These are phyloP conservation scores for Lasiodiplodia hormozganensis DNA, from an alignment of 2,329 filamentous ascomycete species.

Conservation along the genomic window DNA sequence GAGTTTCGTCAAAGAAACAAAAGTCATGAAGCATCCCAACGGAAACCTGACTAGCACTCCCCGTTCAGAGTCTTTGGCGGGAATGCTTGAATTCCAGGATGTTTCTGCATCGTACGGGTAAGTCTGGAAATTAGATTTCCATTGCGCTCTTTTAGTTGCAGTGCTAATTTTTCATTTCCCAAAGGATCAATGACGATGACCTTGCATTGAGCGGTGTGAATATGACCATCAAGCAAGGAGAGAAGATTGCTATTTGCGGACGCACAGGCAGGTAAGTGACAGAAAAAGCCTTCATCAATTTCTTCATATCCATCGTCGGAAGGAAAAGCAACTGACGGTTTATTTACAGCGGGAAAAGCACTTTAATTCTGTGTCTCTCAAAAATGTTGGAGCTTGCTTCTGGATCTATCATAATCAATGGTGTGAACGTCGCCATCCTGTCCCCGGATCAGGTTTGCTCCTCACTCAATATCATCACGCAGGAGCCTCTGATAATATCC, in stretches of 20 bases:
- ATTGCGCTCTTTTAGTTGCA: too few species aligned
- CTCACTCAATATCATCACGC: conserved; percentile 56
- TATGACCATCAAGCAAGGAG: conserved; percentile 55
- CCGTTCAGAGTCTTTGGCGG: conserved; percentile 37
- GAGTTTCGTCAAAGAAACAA: conserved; percentile 46
- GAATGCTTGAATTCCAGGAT: conserved; percentile 51
- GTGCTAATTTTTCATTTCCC: too few species aligned
- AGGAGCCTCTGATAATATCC: conserved; percentile 60
- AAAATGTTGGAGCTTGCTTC: conserved; percentile 55
- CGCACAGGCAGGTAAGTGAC: conserved; percentile 56
- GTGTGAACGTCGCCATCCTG: conserved; percentile 53
- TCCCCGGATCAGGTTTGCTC: conserved; percentile 55
- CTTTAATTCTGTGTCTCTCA: conserved; percentile 56
- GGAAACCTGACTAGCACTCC: conserved; percentile 51
- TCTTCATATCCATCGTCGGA: not conserved
- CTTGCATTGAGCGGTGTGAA: conserved; percentile 53
- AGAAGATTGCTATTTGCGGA: conserved; percentile 61
- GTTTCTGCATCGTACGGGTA: conserved; percentile 54
- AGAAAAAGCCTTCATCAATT: not conserved
- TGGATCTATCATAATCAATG: conserved; percentile 57
- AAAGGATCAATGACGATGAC: conserved; percentile 26
- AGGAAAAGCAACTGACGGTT: conserved; percentile 30
- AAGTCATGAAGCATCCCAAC: conserved; percentile 53
- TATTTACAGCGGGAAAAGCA: conserved; percentile 57
- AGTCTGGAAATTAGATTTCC: conserved; percentile 27